Percentiles rank a stretch among this genome's conserved stretches.
Evolutionary conservation across 768 basidiomycete genomes (phyloP).

Genomic region (Psilocybe subaeruginosa): DNA sequence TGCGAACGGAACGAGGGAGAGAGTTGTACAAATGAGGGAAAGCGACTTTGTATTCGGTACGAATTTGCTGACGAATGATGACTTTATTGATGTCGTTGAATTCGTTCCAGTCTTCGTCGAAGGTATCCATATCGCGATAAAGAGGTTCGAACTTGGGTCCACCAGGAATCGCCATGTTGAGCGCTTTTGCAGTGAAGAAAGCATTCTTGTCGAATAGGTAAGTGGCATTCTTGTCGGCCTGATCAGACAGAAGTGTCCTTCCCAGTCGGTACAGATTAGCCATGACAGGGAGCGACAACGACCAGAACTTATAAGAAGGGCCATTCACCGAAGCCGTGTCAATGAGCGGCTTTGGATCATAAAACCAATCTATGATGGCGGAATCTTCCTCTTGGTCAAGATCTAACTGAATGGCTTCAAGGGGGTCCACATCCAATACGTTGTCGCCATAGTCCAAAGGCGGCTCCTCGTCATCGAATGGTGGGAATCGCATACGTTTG

Average conservation of each 20-base stretch:
- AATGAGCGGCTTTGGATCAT: conserved; percentile 92
- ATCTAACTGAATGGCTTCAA: conserved; percentile 97
- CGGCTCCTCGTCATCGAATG: conserved; percentile 99
- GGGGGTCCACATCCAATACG: conserved; percentile 94
- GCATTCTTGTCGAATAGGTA: conserved; percentile 98
- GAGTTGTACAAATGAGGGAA: conserved; percentile 99
- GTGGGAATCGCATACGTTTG: conserved; percentile 99
- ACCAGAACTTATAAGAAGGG: conserved; percentile 91
- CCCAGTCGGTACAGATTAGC: conserved; percentile 96
- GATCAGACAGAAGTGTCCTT: conserved; percentile 90
- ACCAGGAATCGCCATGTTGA: conserved; percentile 96
- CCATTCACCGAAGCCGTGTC: conserved; percentile 94
- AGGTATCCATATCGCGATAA: conserved; percentile 95
- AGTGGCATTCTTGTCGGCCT: conserved; percentile 86
- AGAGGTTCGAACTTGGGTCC: conserved; percentile 99
- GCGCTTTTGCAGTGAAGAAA: conserved; percentile 97
- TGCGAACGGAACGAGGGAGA: conserved; percentile 89
- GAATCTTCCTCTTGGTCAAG: conserved; percentile 90
- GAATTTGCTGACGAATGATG: conserved; percentile 97
- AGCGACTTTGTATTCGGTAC: conserved; percentile 98
- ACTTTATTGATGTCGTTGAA: conserved; percentile 99
- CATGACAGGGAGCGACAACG: conserved; percentile 91
- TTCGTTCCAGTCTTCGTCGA: conserved; percentile 99
- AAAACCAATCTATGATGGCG: conserved; percentile 97
- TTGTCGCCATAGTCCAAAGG: conserved; percentile 99